phyloP scores from a whole-genome alignment of 805 yeast genomes.

The Barnettozyma californica region DNA sequence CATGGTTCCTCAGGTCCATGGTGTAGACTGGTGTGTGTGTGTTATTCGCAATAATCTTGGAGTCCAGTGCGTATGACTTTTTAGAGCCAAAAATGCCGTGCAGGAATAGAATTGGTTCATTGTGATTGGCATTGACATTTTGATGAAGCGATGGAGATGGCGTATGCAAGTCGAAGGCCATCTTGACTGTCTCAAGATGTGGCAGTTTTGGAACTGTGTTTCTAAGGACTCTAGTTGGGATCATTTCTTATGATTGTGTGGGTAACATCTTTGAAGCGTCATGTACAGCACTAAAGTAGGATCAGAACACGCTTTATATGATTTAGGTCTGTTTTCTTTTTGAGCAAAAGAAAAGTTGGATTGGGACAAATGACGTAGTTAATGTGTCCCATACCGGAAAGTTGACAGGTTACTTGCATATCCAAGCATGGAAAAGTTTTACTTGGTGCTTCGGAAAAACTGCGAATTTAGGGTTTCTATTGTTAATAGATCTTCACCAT shows the following conservation, averaged over 20 bases:
- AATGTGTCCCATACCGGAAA: background rate
- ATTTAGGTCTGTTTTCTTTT: background rate
- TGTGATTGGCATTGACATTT: constrained; percentile 18
- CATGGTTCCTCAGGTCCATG: constrained; percentile 47
- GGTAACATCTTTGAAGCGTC: background rate
- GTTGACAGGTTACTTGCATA: background rate
- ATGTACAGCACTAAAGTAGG: background rate
- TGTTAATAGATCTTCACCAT: too few relatives aligned
- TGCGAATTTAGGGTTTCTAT: too few relatives aligned
- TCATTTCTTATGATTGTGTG: constrained; percentile 11
- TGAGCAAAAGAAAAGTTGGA: background rate
- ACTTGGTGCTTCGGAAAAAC: too few relatives aligned
- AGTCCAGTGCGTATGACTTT: constrained; percentile 36
- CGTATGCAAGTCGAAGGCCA: constrained; percentile 27
- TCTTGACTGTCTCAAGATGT: constrained; percentile 52
- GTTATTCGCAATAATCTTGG: constrained; percentile 29
- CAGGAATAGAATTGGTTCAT: constrained; percentile 35
- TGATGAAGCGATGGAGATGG: constrained; percentile 22
- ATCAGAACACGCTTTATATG: background rate
- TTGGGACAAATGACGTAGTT: background rate
- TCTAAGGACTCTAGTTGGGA: constrained; percentile 45
- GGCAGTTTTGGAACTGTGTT: constrained; percentile 66
- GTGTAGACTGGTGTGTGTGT: constrained; percentile 35
- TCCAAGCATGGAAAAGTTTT: background rate
- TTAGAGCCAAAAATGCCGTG: constrained; percentile 50